Evolutionary conservation across 306 rosid species (phyloP), one percentile per base, ranked within the genome.

Genomic region (Ochetophila trinervis): DNA sequence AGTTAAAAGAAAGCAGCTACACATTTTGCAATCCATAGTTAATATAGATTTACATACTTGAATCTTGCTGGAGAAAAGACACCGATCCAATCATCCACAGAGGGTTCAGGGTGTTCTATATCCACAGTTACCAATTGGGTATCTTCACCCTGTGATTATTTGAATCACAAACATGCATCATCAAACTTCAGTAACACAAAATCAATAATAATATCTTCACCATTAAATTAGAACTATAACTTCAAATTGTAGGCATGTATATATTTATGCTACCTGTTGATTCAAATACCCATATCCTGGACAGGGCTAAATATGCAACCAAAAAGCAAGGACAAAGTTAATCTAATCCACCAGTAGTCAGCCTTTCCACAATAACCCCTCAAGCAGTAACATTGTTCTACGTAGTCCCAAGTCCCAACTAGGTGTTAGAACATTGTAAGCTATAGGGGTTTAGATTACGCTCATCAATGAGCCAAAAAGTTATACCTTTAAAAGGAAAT

Each of bases 21-120:
- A 54, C 23, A 16, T 20, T 56, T 23, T 27, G 3, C 32, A n/a
- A n/a, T n/a, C n/a, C 8, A 3, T 24, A 16, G 55, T 45, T 23
- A 24, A 74, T 17, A 72, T 63, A 68, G 17, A 65, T 42, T 61
- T 15, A 73, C 66, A 68, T 79, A 89, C 96, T 86, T 79, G 84
- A 89, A 82, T 1, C 70, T 77, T 50, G 85, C 92, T 13, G 96
- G 96, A 76, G 96, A 89, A 75, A 89, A 89, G 63, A 86, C 84
- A 67, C 83, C 93, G 35, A 86, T 71, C 93, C 93, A 89, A 67
- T 89, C 90, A 74, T 80, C 81, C 34, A 6, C 32, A 13, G 87
- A 67, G 5, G 96, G 88, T 20, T 73, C 30, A 27, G 78, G 74
- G 74, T 74, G 63, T 55, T 62, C 67, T 51, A 89, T 15, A 60